Evolutionary conservation across 768 basidiomycete genomes (phyloP), one percentile per base, ranked within the genome.

Genomic region (Grammothele lineata): DNA sequence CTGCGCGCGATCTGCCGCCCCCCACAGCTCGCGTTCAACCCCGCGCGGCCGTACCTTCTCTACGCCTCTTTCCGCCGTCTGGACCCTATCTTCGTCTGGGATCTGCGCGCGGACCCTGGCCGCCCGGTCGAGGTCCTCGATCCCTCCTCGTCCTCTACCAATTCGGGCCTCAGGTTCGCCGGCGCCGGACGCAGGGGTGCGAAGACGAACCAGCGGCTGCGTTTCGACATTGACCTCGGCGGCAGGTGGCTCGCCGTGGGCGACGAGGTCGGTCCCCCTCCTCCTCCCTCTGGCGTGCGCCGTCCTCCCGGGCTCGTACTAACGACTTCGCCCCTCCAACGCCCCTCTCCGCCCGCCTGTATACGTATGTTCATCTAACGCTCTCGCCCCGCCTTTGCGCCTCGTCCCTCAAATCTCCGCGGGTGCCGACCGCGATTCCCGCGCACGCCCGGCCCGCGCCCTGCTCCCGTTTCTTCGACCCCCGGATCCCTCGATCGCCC

Each of bases 51-150:
- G 0, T 77, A 88, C 48, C 65, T 88, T 1, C 63, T 97, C 22
- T 95, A 88, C 51, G 85, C 87, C 0, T 75, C 88, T 0, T 93
- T 89, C 55, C 77, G 94, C 5, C 73, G 86, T 11, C 70, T 70
- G n/a, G 70, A 70, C 5, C 58, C 59, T 3, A 72, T 95, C 19
- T 85, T 83, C 58, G 72, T 77, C 45, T 96, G 88, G 85, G 94
- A 96, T 61, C 62, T 92, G 5, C 78, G 92, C 0, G 70, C 76
- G 3, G 74, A 85, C 62, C 57, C 75, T 24, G 63, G 67, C 41
- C 18, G 54, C 15, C 74, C 80, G 34, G 42, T 77, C 15, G 62
- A 66, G 24, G 59, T 73, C 39, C 78, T 55, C 51, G 60, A 34
- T 27, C 18, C 14, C 26, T 37, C 44, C 17, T 15, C 40, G 35